Evolutionary conservation across 345 rosid species (phyloP).

Genomic region (Xanthoceras sorbifolium): DNA sequence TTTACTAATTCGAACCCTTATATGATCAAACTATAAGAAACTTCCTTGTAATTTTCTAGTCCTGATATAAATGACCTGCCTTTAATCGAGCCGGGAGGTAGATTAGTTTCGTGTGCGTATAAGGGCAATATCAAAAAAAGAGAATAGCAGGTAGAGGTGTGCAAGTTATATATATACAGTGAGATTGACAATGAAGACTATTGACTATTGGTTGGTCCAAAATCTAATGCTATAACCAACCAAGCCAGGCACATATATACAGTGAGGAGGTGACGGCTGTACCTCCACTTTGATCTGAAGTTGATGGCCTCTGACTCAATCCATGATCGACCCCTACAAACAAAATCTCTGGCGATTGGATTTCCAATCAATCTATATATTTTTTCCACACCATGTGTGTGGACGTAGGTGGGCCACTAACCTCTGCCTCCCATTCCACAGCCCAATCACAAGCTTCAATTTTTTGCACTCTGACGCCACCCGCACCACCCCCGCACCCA

Average conservation of each 20-base stretch:
- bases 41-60: too few relatives aligned
- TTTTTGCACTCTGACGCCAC: conserved; percentile 18
- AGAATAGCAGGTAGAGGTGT: too few relatives aligned
- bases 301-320: conserved; percentile 24
- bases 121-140: too few relatives aligned
- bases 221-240: background rate
- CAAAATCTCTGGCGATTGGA: conserved; percentile 13
- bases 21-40: too few relatives aligned
- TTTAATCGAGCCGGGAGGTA: too few relatives aligned
- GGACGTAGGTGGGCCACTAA: conserved; percentile 3
- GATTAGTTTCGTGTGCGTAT: too few relatives aligned
- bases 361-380: background rate
- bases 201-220: background rate
- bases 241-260: background rate
- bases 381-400: background rate
- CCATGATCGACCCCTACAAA: conserved; percentile 13
- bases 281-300: conserved; percentile 15
- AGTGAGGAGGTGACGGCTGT: background rate
- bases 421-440: background rate
- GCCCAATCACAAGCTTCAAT: conserved; percentile 14
- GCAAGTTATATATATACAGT: too few relatives aligned
- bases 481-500: conserved; percentile 1
- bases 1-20: too few relatives aligned
- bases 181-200: too few relatives aligned
- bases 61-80: too few relatives aligned